These are phyloP conservation scores for Bassia scoparia DNA, from an alignment of 148 eudicot genomes.

Conservation along the genomic window DNA sequence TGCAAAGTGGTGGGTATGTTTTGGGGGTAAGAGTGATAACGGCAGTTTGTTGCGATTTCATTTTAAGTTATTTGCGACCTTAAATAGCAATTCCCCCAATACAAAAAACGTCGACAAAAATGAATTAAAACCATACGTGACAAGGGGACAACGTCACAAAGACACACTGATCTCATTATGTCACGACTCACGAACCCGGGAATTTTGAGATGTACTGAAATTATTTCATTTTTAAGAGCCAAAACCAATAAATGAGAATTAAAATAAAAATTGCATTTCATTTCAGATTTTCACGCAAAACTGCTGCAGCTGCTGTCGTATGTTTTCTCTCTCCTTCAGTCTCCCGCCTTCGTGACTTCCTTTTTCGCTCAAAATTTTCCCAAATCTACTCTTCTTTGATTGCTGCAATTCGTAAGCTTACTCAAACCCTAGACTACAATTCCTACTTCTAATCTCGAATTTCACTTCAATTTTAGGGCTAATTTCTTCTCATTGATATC, in stretches of 20 bases:
- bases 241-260: background rate
- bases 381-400: slow-evolving; percentile 6
- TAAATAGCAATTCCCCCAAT: too few relatives aligned
- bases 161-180: too few relatives aligned
- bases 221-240: background rate
- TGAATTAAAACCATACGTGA: too few relatives aligned
- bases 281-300: background rate
- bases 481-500: background rate
- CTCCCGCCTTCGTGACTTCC: slow-evolving; percentile 19
- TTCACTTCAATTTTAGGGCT: slow-evolving; percentile 8
- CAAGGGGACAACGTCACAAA: too few relatives aligned
- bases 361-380: slow-evolving; percentile 8
- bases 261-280: background rate
- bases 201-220: too few relatives aligned
- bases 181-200: too few relatives aligned
- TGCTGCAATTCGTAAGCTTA: slow-evolving; percentile 11
- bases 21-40: too few relatives aligned
- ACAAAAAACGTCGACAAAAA: too few relatives aligned
- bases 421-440: slow-evolving; percentile 26
- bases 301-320: background rate
- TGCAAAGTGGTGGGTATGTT: too few relatives aligned
- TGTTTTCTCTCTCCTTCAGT: slow-evolving; percentile 3
- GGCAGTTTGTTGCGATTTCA: too few relatives aligned
- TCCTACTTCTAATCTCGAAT: background rate
- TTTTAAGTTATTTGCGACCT: too few relatives aligned